Conservation (phyloP, 768 basidiomycete species). For the Coprinopsis marcescibilis region DNA sequence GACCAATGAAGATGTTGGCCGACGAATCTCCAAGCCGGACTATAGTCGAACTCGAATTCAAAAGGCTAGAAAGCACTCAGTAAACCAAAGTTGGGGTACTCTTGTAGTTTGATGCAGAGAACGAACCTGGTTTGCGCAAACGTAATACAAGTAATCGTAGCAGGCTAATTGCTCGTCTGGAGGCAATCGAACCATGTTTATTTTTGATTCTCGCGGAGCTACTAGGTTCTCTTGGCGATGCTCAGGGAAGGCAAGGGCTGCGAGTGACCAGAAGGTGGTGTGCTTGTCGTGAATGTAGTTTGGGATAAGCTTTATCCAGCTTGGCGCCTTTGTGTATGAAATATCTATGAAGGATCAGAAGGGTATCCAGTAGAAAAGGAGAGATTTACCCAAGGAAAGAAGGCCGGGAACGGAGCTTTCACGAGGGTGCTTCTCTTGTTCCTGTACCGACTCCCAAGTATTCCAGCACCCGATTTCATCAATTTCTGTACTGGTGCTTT, state of each 20-base stretch:
- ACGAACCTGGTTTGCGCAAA: constrained; percentile 38
- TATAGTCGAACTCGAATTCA: constrained; percentile 52
- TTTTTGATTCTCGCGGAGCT: constrained; percentile 35
- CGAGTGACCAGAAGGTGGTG: constrained; percentile 40
- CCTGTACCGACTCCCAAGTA: constrained; percentile 42
- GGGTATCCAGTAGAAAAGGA: background rate
- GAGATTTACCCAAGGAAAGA: constrained; percentile 36
- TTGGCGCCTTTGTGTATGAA: constrained; percentile 44
- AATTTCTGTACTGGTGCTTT: constrained; percentile 29
- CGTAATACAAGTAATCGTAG: constrained; percentile 49
- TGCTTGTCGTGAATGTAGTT: constrained; percentile 39
- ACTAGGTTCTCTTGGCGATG: constrained; percentile 31
- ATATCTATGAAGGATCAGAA: constrained; percentile 32
- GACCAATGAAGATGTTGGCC: constrained; percentile 50
- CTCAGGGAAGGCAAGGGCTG: constrained; percentile 42
- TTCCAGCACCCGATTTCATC: constrained; percentile 58
- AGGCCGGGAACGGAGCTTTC: constrained; percentile 29
- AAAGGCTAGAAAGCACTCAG: constrained; percentile 32
- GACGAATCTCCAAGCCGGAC: constrained; percentile 53
- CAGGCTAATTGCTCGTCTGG: constrained; percentile 48
- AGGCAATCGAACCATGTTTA: constrained; percentile 36
- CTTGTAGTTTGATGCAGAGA: too few species aligned
- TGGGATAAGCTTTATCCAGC: constrained; percentile 44
- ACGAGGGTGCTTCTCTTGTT: constrained; percentile 32
- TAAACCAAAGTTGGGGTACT: constrained; percentile 5